Evolutionary conservation across 768 basidiomycete genomes (phyloP).

Genomic region (Boletus coccyginus): DNA sequence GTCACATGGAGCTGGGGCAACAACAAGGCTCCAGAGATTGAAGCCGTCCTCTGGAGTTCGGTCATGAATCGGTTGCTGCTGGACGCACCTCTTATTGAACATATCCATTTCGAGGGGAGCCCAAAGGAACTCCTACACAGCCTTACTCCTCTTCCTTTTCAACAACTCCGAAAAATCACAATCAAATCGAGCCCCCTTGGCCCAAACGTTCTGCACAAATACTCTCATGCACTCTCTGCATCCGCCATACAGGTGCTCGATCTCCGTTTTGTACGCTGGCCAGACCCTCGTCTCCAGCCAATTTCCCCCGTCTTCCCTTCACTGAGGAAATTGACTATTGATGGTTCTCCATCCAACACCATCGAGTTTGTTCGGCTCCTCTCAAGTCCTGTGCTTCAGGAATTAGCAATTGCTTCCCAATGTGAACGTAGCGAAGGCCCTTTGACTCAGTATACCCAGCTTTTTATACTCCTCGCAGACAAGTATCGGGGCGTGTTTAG

Average conservation of each 20-base stretch:
- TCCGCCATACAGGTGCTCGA: conserved; percentile 21
- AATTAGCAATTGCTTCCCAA: conserved; percentile 19
- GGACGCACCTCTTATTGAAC: conserved; percentile 21
- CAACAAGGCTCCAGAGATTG: conserved; percentile 7
- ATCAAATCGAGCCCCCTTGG: conserved; percentile 22
- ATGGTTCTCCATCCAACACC: conserved; percentile 18
- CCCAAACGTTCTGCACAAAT: conserved; percentile 27
- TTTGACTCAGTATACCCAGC: conserved; percentile 13
- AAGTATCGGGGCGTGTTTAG: conserved; percentile 22
- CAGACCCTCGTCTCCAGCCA: conserved; percentile 17
- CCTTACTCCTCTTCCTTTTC: conserved; percentile 18
- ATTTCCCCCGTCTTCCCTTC: conserved; percentile 21
- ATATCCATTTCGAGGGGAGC: conserved; percentile 24
- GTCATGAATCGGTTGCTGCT: conserved; percentile 17
- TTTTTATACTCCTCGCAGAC: conserved; percentile 20
- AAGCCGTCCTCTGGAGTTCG: conserved; percentile 20
- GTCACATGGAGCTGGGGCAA: conserved; percentile 23
- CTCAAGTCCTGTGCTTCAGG: conserved; percentile 16
- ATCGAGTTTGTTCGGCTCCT: conserved; percentile 21
- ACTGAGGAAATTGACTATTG: conserved; percentile 19
- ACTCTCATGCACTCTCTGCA: conserved; percentile 18
- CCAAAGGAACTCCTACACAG: conserved; percentile 17
- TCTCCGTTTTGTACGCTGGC: conserved; percentile 24
- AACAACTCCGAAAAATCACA: conserved; percentile 16
- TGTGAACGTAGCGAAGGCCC: conserved; percentile 7